Evolutionary conservation across 169 alveolate genomes (phyloP), one percentile per base, ranked within the genome.

Genomic region (Cryptosporidium viatorum): DNA sequence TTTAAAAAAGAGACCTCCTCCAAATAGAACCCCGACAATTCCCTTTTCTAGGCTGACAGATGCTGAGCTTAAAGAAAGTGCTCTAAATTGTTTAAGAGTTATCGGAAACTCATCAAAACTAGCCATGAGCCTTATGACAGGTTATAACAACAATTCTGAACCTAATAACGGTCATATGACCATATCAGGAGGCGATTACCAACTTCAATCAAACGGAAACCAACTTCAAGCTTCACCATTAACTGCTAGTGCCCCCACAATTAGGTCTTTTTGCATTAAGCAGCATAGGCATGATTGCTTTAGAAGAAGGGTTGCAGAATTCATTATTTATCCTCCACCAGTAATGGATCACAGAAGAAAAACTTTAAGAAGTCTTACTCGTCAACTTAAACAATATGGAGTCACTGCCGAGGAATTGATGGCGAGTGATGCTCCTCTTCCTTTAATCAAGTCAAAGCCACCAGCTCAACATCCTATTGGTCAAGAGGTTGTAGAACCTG

Each of bases 221-320:
- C 31, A 12, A 55, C 37, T 18, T 26, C 67, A 3, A 2, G 37
- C 14, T 29, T 26, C 67, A 7, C 2, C 67, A n/a, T 55, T 55
- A 8, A 8, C 29, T 2, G 5, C 14, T 55, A 10, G 18, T 31
- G 6, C 29, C 2, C 58, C 50, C 8, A 43, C 26, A 59, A 45
- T 48, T 29, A 41, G 65, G 16, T 35, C 84, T 18, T 75, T 75
- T 59, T 75, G 86, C 65, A 55, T 75, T 18, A 55, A 60, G 39
- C 86, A 75, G 29, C 86, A 75, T 39, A 55, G 86, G 35, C 86
- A 75, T 43, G 65, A 75, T 43, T 75, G 86, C 18, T 75, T 75
- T 31, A 75, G 86, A 60, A 55, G 43, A 41, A 55, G 73, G 35
- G 60, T 75, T 37, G 71, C 86, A 3, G 86, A 75, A 41, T 75